Evolutionary conservation across 345 rosid species (phyloP).

Genomic region (Eucalyptus lansdowneana): DNA sequence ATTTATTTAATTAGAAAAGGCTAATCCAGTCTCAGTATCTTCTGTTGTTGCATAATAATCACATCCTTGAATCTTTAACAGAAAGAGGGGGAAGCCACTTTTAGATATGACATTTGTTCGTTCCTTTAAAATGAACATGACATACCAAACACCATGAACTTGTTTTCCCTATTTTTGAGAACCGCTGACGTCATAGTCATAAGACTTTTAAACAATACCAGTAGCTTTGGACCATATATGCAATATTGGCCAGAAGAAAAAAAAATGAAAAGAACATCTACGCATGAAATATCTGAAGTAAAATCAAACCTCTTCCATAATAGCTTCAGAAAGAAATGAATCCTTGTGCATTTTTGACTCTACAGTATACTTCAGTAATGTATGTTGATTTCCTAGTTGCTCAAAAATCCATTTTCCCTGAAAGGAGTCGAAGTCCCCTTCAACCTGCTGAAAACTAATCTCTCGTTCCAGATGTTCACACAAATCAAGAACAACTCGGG

Average conservation of each 20-base stretch:
- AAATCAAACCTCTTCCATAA: conserved; percentile 84
- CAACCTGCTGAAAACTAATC: conserved; percentile 83
- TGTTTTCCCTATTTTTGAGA: not conserved
- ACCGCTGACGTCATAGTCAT: not conserved
- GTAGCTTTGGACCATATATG: not conserved
- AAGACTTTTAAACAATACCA: not conserved
- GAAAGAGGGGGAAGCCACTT: not conserved
- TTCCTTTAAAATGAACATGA: not conserved
- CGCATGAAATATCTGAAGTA: not conserved
- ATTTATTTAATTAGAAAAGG: too few species aligned
- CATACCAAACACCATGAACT: not conserved
- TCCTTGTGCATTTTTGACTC: conserved; percentile 89
- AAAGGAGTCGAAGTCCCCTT: conserved; percentile 90
- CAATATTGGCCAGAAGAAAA: not conserved
- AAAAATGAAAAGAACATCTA: not conserved
- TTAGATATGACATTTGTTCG: not conserved
- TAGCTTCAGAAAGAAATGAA: conserved; percentile 87
- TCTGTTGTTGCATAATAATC: too few species aligned
- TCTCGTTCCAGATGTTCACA: conserved; percentile 70
- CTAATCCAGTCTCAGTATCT: too few species aligned
- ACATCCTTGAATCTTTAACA: too few species aligned
- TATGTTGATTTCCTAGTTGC: conserved; percentile 87
- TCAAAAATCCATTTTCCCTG: conserved; percentile 92
- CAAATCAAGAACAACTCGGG: conserved; percentile 84
- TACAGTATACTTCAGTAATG: conserved; percentile 71